Base-by-base conservation (phyloP, 148 eudicot genomes). In the Dianthus caryophyllus region DNA sequence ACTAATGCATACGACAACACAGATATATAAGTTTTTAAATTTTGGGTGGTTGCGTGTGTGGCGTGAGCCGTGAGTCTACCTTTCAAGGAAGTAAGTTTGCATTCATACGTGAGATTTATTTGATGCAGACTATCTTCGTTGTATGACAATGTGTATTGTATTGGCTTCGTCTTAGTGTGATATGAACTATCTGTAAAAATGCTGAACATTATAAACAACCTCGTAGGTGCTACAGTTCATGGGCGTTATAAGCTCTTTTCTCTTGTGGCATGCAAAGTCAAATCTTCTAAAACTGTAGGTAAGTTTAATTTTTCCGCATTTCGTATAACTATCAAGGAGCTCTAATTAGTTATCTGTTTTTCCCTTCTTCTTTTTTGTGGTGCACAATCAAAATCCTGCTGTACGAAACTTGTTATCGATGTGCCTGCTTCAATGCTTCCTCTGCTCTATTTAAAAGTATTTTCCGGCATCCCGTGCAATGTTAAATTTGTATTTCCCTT, bases 231-330 rank as follows among this genome's bases (percentile, higher is more conserved):
- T 64, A 33, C 60, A 27, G 27, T 50, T 33, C 74, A 64, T 52
- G 84, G 83, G 22, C 78, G 74, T 44, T 78, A 67, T 54, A 83
- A 83, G 73, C 75, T 83, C 70, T 74, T 80, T 56, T 76, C 78
- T 27, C 73, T 72, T 50, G 52, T 75, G 72, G 77, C 86, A 60
- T 65, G 73, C 73, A 85, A 80, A 75, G 21, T 63, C 26, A 79
- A 71, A 66, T 20, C 75, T 53, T 70, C 81, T 55, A 82, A 84
- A 55, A 68, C 46, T 64, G 69, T 65, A 61, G 77, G 89, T 80
- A 67, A 74, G 78, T 46, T 56, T n/a, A n/a, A 33, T 33, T 48
- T 31, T 62, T 20, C 41, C 55, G 43, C 24, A 29, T 14, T 46
- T 24, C 39, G 39, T 61, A 39, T 47, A 64, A 63, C 54, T 55